A percentile compares a stretch with the other conserved stretches of the same genome.
Evolutionary conservation across 345 rosid genomes (phyloP).

Genomic region (Xanthoceras sorbifolium): DNA sequence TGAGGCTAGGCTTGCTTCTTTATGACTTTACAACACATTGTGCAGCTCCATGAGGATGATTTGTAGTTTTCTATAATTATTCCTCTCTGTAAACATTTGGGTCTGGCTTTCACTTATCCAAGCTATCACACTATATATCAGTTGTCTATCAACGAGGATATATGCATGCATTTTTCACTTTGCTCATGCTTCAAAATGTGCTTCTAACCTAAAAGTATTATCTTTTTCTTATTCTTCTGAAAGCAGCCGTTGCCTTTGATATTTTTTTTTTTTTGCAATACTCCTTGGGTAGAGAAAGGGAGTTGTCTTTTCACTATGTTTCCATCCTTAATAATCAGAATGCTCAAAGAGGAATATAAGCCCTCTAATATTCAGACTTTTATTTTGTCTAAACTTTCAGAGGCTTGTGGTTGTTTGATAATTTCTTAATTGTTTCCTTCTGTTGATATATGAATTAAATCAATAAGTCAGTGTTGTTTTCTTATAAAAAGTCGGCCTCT

Average conservation of each 20-base stretch:
- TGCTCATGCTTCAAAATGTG: neutral
- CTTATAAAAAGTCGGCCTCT: neutral
- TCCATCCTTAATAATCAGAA: neutral
- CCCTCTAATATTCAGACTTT: neutral
- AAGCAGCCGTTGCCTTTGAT: neutral
- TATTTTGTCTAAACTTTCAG: neutral
- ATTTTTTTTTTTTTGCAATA: neutral
- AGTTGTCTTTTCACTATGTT: neutral
- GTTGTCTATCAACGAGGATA: neutral
- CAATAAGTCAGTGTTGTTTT: neutral
- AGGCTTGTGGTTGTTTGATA: neutral
- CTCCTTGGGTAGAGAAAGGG: neutral
- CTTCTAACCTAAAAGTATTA: neutral
- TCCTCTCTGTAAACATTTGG: neutral
- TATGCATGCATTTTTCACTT: neutral
- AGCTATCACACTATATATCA: neutral
- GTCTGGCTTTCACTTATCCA: constrained; percentile 7
- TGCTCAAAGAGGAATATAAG: neutral
- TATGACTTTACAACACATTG: neutral
- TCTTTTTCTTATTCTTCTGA: neutral
- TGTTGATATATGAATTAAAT: neutral
- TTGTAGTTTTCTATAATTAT: neutral
- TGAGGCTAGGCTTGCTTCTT: constrained; percentile 10
- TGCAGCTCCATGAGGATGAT: neutral
- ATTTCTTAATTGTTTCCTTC: neutral